phyloP scores from a whole-genome alignment of 257 asterid genomes.

The Ballota nigra region DNA sequence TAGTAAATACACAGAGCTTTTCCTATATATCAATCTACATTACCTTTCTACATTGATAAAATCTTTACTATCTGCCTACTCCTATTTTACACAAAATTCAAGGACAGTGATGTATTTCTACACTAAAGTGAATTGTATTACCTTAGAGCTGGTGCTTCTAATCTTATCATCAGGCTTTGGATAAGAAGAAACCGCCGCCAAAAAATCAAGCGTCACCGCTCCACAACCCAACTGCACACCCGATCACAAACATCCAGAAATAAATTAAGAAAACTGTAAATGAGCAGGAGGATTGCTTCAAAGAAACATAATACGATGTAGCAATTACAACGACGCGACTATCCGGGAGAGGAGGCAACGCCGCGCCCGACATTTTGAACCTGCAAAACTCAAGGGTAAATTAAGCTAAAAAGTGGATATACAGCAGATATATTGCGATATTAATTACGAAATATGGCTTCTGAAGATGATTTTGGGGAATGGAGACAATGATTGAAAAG shows the following conservation, averaged over 20 bases:
- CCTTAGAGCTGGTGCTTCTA: constrained; percentile 82
- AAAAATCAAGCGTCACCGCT: constrained; percentile 50
- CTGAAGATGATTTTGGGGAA: background rate
- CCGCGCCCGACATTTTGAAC: constrained; percentile 44
- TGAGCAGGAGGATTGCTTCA: background rate
- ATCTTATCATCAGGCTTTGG: constrained; percentile 92
- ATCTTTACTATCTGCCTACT: too few relatives aligned
- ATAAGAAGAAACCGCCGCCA: constrained; percentile 87
- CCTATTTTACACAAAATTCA: too few relatives aligned
- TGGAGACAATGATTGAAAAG: background rate
- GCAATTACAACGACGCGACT: constrained; percentile 55
- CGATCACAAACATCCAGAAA: constrained; percentile 10
- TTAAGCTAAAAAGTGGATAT: background rate
- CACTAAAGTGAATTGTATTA: constrained; percentile 13
- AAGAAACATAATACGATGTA: background rate
- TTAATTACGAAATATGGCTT: background rate
- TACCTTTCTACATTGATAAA: too few relatives aligned
- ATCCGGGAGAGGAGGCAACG: constrained; percentile 58
- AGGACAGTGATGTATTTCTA: too few relatives aligned
- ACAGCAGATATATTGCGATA: background rate
- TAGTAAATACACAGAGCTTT: too few relatives aligned
- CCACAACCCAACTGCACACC: constrained; percentile 81
- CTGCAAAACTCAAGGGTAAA: constrained; percentile 23
- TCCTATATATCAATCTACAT: too few relatives aligned
- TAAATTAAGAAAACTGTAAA: background rate